Evolutionary conservation across 148 eudicot genomes (phyloP).

Genomic region (Cornus suecica): DNA sequence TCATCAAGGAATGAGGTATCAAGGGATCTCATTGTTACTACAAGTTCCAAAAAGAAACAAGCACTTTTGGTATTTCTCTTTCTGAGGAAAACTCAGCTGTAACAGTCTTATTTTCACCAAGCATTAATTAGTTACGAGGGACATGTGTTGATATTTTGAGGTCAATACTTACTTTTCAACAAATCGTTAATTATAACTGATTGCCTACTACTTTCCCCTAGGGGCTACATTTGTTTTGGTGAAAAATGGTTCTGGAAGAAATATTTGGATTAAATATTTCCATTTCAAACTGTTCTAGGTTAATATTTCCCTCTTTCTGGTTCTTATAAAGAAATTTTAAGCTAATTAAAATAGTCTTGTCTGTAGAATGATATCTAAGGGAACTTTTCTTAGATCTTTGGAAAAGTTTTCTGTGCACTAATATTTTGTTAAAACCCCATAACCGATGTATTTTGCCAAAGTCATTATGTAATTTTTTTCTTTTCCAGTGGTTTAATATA

Average conservation of each 20-base stretch:
- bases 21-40: constrained; percentile 92
- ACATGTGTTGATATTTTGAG: constrained; percentile 1
- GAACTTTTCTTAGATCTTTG: not conserved
- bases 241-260: not conserved
- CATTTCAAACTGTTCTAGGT: not conserved
- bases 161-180: not conserved
- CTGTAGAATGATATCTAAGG: not conserved
- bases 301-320: not conserved
- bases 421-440: not conserved
- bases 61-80: constrained; percentile 64
- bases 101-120: not conserved
- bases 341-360: not conserved
- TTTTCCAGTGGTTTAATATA: not conserved
- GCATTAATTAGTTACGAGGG: too few relatives aligned
- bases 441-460: not conserved
- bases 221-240: not conserved
- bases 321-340: not conserved
- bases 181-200: not conserved
- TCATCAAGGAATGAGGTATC: constrained; percentile 95
- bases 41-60: constrained; percentile 83
- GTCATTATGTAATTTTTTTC: not conserved
- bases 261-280: not conserved
- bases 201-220: not conserved
- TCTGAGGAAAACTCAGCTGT: not conserved
- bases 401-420: not conserved